Conservation (phyloP, 1,284 basidiomycete species). For the Cystobasidium sp. region DNA sequence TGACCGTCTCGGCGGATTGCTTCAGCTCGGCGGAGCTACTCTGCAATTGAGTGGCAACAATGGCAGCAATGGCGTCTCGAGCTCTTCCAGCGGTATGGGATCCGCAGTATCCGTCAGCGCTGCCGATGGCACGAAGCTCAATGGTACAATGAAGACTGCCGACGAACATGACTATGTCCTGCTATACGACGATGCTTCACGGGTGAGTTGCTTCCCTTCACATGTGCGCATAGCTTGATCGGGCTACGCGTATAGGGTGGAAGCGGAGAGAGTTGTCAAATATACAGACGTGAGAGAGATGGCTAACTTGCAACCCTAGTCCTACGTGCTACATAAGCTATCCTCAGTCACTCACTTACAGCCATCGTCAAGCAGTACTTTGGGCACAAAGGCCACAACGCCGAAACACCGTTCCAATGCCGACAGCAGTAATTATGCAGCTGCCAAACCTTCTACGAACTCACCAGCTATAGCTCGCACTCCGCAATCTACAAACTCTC, state of each 20-base stretch:
- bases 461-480: slow-evolving; percentile 22
- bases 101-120: slow-evolving; percentile 9
- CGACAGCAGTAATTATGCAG: not conserved
- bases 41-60: slow-evolving; percentile 20
- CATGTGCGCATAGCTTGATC: not conserved
- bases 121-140: not conserved
- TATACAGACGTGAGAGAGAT: not conserved
- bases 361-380: not conserved
- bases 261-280: not conserved
- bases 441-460: not conserved
- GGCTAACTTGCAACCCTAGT: not conserved
- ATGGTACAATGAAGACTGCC: not conserved
- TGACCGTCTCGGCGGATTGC: not conserved
- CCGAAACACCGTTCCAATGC: slow-evolving; percentile 1
- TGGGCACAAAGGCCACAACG: not conserved
- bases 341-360: slow-evolving; percentile 5
- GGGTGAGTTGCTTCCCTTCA: slow-evolving; percentile 16
- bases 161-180: slow-evolving; percentile 37
- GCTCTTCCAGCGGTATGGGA: not conserved
- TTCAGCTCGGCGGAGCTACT: slow-evolving; percentile 14
- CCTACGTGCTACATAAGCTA: slow-evolving; percentile 27
- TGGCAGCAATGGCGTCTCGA: not conserved
- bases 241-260: not conserved
- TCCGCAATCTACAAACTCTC: slow-evolving; percentile 14
- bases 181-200: slow-evolving; percentile 27